Conservation (phyloP, 2,329 filamentous ascomycete species). For the Huntiella omanensis region DNA sequence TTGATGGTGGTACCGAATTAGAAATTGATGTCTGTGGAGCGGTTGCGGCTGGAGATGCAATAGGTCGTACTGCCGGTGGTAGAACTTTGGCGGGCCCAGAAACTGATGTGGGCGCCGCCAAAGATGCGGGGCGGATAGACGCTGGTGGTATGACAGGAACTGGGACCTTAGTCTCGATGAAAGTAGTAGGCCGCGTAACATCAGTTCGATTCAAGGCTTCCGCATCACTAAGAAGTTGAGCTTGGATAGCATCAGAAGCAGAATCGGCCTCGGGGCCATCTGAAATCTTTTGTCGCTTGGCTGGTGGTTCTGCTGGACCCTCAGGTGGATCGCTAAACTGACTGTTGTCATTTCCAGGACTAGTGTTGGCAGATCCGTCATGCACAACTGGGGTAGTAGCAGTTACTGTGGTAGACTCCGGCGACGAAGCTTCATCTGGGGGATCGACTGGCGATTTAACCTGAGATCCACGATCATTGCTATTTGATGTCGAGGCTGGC, state of each 20-base stretch:
- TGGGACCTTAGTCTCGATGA: constrained; percentile 3
- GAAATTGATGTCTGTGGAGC: neutral
- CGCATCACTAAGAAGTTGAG: constrained; percentile 6
- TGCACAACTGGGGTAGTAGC: constrained; percentile 52
- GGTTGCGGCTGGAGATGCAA: neutral
- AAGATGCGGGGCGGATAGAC: neutral
- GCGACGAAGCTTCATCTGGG: constrained; percentile 26
- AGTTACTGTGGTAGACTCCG: constrained; percentile 52
- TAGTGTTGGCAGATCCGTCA: constrained; percentile 54
- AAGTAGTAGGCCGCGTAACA: neutral
- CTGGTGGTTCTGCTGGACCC: constrained; percentile 13
- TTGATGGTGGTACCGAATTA: neutral
- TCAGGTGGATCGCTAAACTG: constrained; percentile 1
- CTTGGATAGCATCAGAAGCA: constrained; percentile 8
- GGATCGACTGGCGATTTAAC: neutral
- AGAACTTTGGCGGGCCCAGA: no score
- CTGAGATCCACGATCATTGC: neutral
- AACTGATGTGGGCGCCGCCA: neutral
- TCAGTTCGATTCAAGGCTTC: constrained; percentile 2
- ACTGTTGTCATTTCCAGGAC: constrained; percentile 43
- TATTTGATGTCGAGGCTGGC: neutral
- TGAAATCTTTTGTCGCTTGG: neutral
- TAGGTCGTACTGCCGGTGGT: no score
- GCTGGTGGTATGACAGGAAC: neutral
- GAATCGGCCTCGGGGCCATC: constrained; percentile 5